These are phyloP conservation scores for Phlegmacium glaucopus DNA, from an alignment of 768 basidiomycete genomes.

Conservation along the genomic window DNA sequence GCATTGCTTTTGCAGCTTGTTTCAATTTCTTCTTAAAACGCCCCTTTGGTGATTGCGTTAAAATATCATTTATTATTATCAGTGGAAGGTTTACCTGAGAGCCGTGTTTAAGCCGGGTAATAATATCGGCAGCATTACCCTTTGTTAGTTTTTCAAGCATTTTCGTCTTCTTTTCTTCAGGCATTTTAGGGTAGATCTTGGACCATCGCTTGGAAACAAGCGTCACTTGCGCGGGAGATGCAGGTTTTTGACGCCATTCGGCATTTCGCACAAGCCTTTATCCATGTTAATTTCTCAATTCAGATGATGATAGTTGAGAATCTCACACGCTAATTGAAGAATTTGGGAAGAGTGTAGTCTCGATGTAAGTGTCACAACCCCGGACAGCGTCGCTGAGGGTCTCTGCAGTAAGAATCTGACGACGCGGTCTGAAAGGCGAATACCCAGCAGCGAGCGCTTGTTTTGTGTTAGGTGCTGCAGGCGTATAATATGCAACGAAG, in stretches of 20 bases:
- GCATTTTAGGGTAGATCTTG: slow-evolving; percentile 17
- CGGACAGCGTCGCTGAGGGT: slow-evolving; percentile 58
- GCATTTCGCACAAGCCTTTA: slow-evolving; percentile 60
- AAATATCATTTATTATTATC: not conserved
- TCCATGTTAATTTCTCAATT: slow-evolving; percentile 1
- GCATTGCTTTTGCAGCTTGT: slow-evolving; percentile 28
- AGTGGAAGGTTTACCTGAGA: slow-evolving; percentile 47
- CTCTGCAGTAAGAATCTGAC: slow-evolving; percentile 50
- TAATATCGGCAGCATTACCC: slow-evolving; percentile 77
- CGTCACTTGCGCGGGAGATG: slow-evolving; percentile 57
- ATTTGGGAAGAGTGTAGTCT: slow-evolving; percentile 51
- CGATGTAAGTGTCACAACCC: slow-evolving; percentile 68
- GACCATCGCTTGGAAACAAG: slow-evolving; percentile 54
- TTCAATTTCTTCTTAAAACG: slow-evolving; percentile 55
- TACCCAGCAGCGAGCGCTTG: slow-evolving; percentile 40
- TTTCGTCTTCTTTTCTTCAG: slow-evolving; percentile 16
- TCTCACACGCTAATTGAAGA: slow-evolving; percentile 46
- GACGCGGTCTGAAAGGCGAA: slow-evolving; percentile 52
- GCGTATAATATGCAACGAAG: slow-evolving; percentile 54
- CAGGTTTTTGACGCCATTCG: slow-evolving; percentile 60
- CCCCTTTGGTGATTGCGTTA: slow-evolving; percentile 30
- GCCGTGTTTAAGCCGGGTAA: slow-evolving; percentile 75
- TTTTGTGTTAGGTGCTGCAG: slow-evolving; percentile 44
- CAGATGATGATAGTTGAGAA: not conserved
- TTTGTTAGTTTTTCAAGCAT: slow-evolving; percentile 54